A percentile compares a stretch with the other conserved stretches of the same genome.
These are phyloP conservation scores for Hordeum pubiflorum DNA, from an alignment of 202 grass and related monocot genomes.

Conservation along the genomic window DNA sequence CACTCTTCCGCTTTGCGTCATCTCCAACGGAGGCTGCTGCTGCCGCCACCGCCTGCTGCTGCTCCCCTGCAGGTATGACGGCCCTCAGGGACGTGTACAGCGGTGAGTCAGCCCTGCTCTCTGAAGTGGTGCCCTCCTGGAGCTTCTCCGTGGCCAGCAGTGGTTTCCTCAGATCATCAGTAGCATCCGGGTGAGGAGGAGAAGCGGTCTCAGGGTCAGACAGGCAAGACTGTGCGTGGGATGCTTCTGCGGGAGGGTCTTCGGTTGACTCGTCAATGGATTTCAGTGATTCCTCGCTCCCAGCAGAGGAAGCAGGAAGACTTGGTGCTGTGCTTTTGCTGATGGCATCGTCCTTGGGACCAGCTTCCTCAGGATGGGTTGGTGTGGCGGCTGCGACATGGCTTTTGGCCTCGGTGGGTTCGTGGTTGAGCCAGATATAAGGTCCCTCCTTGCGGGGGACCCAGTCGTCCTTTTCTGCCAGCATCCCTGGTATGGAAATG, in stretches of 20 bases:
- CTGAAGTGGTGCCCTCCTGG: conserved; percentile 22
- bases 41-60: not conserved
- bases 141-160: conserved; percentile 31
- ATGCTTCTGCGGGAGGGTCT: conserved; percentile 25
- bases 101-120: conserved; percentile 26
- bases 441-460: conserved; percentile 59
- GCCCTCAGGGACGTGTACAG: conserved; percentile 19
- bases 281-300: conserved; percentile 43
- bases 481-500: conserved; percentile 68
- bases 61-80: conserved; percentile 26
- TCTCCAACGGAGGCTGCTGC: conserved; percentile 22
- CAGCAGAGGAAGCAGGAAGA: not conserved
- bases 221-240: not conserved
- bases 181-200: not conserved
- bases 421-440: conserved; percentile 66
- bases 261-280: conserved; percentile 28
- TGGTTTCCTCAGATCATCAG: conserved; percentile 32
- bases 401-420: conserved; percentile 37
- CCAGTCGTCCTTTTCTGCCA: conserved; percentile 87
- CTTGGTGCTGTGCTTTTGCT: conserved; percentile 17
- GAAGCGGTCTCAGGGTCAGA: not conserved
- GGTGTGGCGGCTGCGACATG: not conserved
- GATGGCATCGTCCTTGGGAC: conserved; percentile 8
- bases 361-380: conserved; percentile 43
- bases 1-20: conserved; percentile 35